Conservation (phyloP, 2,329 filamentous ascomycete genomes). For the Penicillium polonicum region DNA sequence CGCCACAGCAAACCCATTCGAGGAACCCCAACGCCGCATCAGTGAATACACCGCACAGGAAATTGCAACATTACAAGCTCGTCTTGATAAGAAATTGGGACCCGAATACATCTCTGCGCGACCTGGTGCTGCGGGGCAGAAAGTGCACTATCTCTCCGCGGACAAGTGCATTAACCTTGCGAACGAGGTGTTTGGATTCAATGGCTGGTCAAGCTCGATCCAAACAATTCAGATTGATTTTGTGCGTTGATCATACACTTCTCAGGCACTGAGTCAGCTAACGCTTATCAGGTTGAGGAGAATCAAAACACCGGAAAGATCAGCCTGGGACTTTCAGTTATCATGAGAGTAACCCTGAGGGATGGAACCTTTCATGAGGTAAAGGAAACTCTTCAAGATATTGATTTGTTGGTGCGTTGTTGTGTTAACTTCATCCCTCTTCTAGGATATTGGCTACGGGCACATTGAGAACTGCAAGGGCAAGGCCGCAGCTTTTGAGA, state of each 20-base stretch:
- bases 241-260: slow-evolving; percentile 45
- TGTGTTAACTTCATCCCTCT: not conserved
- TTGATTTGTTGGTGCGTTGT: slow-evolving; percentile 2
- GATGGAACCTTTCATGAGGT: slow-evolving; percentile 95
- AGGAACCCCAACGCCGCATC: slow-evolving; percentile 66
- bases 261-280: not conserved
- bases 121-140: slow-evolving; percentile 76
- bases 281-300: slow-evolving; percentile 65
- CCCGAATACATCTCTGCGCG: slow-evolving; percentile 93
- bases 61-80: slow-evolving; percentile 80
- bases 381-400: not conserved
- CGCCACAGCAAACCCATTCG: slow-evolving; percentile 70
- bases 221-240: slow-evolving; percentile 94
- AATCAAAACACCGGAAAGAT: slow-evolving; percentile 74
- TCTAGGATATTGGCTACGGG: slow-evolving; percentile 84
- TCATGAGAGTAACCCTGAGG: slow-evolving; percentile 82
- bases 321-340: slow-evolving; percentile 82
- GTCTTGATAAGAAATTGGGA: slow-evolving; percentile 88
- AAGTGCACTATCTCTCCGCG: slow-evolving; percentile 90
- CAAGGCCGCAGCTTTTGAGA: slow-evolving; percentile 94
- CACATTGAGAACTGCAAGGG: slow-evolving; percentile 94
- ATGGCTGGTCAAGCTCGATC: slow-evolving; percentile 96
- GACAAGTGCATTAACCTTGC: slow-evolving; percentile 95
- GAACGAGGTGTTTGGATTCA: slow-evolving; percentile 95
- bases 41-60: slow-evolving; percentile 84